Conservation (phyloP, 345 rosid species). For the Anastatica hierochuntica region DNA sequence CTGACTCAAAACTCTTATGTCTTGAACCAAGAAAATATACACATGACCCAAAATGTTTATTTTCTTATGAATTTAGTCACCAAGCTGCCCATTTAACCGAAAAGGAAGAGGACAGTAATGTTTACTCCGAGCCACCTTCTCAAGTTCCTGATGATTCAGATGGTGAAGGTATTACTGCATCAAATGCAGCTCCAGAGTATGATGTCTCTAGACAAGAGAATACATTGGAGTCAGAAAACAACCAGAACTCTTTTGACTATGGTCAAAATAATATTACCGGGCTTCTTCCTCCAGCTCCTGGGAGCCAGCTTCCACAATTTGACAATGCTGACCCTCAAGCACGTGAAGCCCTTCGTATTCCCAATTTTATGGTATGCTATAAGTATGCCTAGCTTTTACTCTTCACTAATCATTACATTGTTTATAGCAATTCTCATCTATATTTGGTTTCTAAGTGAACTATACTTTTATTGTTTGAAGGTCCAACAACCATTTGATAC, state of each 20-base stretch:
- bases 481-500: conserved; percentile 81
- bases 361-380: conserved; percentile 63
- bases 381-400: conserved; percentile 3
- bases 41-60: neutral
- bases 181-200: conserved; percentile 41
- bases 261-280: conserved; percentile 55
- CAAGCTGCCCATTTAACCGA: conserved; percentile 29
- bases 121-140: conserved; percentile 36
- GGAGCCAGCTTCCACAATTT: conserved; percentile 51
- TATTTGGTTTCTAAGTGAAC: conserved; percentile 3
- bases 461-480: conserved; percentile 32
- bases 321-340: conserved; percentile 75
- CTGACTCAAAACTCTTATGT: neutral
- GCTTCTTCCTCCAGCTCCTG: conserved; percentile 47
- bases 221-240: conserved; percentile 38
- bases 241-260: conserved; percentile 49
- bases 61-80: conserved; percentile 30
- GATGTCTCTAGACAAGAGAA: conserved; percentile 53
- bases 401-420: neutral
- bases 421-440: neutral
- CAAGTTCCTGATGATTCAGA: conserved; percentile 44
- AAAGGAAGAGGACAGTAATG: conserved; percentile 47
- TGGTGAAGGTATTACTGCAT: conserved; percentile 41
- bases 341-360: conserved; percentile 61
- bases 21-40: neutral